These are phyloP conservation scores for Xylaria sp. DNA, from an alignment of 495 filamentous ascomycete genomes.

Conservation along the genomic window DNA sequence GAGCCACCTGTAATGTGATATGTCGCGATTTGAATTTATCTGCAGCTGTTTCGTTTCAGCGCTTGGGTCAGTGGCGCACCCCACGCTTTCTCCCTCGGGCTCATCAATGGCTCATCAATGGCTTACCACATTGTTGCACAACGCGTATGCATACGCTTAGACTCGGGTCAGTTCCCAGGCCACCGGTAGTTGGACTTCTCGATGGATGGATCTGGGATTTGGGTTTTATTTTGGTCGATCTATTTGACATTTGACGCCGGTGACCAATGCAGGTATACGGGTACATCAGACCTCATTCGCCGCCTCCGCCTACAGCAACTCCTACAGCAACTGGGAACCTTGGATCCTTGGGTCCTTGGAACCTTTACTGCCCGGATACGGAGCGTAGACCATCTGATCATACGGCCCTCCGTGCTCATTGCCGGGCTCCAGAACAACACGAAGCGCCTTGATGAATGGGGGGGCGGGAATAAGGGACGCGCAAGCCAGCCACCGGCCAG, in stretches of 20 bases:
- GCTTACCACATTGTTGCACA: not conserved
- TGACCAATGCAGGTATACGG: not conserved
- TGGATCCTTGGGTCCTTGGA: not conserved
- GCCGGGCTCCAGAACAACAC: not conserved
- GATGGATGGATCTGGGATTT: no score
- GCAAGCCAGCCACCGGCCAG: not conserved
- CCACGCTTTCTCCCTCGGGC: not conserved
- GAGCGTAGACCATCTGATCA: not conserved
- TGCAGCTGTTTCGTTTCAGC: not conserved
- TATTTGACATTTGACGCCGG: not conserved
- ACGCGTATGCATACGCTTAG: not conserved
- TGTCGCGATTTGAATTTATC: constrained; percentile 4
- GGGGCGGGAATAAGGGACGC: not conserved
- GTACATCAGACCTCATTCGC: no score
- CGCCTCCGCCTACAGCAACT: no score
- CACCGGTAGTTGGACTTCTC: not conserved
- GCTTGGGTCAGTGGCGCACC: constrained; percentile 5
- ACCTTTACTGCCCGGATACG: not conserved
- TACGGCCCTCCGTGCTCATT: not conserved
- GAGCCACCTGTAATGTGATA: not conserved
- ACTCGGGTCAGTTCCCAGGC: not conserved
- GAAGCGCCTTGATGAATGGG: no score
- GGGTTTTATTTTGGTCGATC: no score
- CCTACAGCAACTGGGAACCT: no score
- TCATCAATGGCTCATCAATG: not conserved